Evolutionary conservation across 1,139 yeast species (phyloP), one percentile per base, ranked within the genome.

Genomic region (Casaregolazyma lundiana): DNA sequence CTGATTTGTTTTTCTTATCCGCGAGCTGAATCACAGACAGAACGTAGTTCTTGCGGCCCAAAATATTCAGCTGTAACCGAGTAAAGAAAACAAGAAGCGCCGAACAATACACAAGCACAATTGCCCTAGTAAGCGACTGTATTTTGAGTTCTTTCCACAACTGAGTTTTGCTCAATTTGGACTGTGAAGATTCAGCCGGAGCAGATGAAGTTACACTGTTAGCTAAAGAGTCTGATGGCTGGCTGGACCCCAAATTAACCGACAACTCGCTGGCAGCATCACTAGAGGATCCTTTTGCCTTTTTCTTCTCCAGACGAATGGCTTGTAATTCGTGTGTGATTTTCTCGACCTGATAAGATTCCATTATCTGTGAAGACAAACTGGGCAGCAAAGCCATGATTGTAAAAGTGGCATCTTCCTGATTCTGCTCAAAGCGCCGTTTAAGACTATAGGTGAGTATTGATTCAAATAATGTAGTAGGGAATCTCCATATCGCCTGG

Each of bases 391-490:
- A 73, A 7, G 95, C 92, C 62, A 86, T 73, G 49, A 90, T 79
- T 0, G 97, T 90, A 66, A 81, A 81, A 47, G 86, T 76, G 43
- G 96, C 87, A 67, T 92, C 97, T 58, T 83, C 84, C 61, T 90
- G 97, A 17, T 96, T 92, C 68, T 89, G 97, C 46, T 84, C 80
- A 61, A 89, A 92, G 51, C 96, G 69, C 15, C 72, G 59, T 43
- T 70, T 68, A 39, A 70, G 59, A 50, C 50, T 47, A 35, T 1
- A 9, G 9, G 17, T n/a, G 16, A 21, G 26, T 9, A 22, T 39
- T 5, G 17, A 6, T 2, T 6, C 8, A 19, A 19, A 16, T 13
- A 18, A 13, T 35, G 4, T 8, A 20, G 11, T 19, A 7, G 36
- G 7, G 13, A 13, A 7, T 9, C 20, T 36, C n/a, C 39, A 19